A percentile compares a stretch with the other conserved stretches of the same genome.
These are phyloP conservation scores for Wickerhamomyces canadensis DNA, from an alignment of 805 yeast species.

Conservation along the genomic window DNA sequence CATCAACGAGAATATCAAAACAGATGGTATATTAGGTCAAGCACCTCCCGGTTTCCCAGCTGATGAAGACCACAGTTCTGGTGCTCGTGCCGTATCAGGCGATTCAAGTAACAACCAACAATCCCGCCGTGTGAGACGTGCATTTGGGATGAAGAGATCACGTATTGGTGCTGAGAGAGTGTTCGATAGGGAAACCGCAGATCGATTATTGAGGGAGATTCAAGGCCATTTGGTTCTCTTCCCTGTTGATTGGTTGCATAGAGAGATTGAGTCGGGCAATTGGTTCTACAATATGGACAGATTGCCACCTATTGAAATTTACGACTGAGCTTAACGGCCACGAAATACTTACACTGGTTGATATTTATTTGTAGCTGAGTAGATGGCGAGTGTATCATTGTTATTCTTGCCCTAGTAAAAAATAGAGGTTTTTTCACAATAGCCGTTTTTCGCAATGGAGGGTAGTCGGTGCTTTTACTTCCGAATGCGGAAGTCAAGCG, in stretches of 20 bases:
- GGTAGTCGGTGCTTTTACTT: neutral
- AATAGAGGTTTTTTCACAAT: too few relatives aligned
- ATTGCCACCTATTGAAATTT: conserved; percentile 92
- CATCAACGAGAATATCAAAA: conserved; percentile 2
- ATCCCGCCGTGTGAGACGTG: conserved; percentile 30
- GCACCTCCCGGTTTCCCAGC: conserved; percentile 10
- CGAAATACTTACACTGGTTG: too few relatives aligned
- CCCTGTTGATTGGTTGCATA: conserved; percentile 85
- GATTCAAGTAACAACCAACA: too few relatives aligned
- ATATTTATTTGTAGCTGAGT: too few relatives aligned
- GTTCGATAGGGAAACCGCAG: conserved; percentile 73
- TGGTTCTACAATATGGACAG: conserved; percentile 96
- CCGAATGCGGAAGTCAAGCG: conserved; percentile 6
- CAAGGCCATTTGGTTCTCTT: conserved; percentile 88
- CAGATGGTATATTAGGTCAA: conserved; percentile 10
- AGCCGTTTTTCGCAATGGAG: too few relatives aligned
- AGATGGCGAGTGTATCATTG: neutral
- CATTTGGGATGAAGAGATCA: conserved; percentile 30
- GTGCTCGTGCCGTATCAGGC: neutral
- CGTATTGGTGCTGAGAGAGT: conserved; percentile 39
- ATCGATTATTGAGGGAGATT: conserved; percentile 59
- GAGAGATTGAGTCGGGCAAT: conserved; percentile 84
- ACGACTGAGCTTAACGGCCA: conserved; percentile 58
- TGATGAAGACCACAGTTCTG: neutral
- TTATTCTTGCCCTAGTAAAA: neutral